Conservation (phyloP, 495 filamentous ascomycete genomes). For the Neurospora terricola region DNA sequence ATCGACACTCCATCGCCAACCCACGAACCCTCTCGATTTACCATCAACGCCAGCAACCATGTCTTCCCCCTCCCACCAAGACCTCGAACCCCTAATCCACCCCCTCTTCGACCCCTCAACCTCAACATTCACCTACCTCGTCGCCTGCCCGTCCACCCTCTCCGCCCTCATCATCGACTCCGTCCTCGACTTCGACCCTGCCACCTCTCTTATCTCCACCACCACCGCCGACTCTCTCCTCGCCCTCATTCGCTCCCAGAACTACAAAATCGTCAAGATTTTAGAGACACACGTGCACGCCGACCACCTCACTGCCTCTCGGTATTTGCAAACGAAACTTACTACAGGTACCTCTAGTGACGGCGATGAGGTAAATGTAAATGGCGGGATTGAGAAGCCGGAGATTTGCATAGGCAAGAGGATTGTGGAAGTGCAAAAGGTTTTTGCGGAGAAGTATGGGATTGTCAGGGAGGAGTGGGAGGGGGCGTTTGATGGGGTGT, state of each 20-base stretch:
- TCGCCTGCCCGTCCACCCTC: slow-evolving; percentile 39
- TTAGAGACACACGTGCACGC: slow-evolving; percentile 56
- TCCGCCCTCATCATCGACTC: slow-evolving; percentile 48
- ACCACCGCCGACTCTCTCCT: slow-evolving; percentile 40
- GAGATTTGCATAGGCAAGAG: slow-evolving; percentile 45
- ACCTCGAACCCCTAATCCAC: slow-evolving; percentile 16
- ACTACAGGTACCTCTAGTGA: background rate
- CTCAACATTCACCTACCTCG: slow-evolving; percentile 54
- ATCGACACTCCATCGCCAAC: background rate
- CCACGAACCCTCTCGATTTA: no score
- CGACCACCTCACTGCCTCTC: slow-evolving; percentile 50
- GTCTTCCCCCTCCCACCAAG: background rate
- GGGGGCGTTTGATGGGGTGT: slow-evolving; percentile 40
- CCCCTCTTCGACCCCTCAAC: slow-evolving; percentile 26
- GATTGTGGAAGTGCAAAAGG: slow-evolving; percentile 40
- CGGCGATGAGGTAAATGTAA: background rate
- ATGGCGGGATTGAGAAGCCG: slow-evolving; percentile 16
- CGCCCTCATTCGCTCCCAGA: slow-evolving; percentile 25
- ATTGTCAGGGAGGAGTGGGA: slow-evolving; percentile 30
- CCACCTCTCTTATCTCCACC: slow-evolving; percentile 36
- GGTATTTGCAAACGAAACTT: slow-evolving; percentile 42
- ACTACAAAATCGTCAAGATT: slow-evolving; percentile 38
- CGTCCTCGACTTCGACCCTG: slow-evolving; percentile 47
- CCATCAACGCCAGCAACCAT: background rate
- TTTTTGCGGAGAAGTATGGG: slow-evolving; percentile 42